Evolutionary conservation across 83 land plant species (phyloP).

Genomic region (Diphasiastrum complanatum): DNA sequence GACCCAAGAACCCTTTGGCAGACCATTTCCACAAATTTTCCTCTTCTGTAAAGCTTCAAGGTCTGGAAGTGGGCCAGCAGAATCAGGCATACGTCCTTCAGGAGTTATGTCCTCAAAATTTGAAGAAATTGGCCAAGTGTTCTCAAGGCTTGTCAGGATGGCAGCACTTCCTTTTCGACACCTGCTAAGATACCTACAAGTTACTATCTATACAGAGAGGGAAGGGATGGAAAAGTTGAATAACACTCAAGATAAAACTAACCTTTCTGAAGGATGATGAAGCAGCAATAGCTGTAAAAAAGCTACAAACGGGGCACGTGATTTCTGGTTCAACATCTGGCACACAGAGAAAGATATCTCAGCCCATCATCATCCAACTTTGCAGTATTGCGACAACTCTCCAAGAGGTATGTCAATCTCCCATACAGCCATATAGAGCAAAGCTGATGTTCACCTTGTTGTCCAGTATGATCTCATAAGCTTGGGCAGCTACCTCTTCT

Average conservation of each 20-base stretch:
- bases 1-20: not conserved
- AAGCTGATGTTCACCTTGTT: not conserved
- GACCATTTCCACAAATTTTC: slow-evolving; percentile 3
- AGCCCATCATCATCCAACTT: too few species aligned
- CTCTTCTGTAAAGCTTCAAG: not conserved
- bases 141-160: not conserved
- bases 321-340: slow-evolving; percentile 1
- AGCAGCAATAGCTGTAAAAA: slow-evolving; percentile 7
- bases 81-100: too few species aligned
- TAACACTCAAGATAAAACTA: too few species aligned
- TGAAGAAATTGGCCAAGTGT: not conserved
- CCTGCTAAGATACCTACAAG: not conserved
- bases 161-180: slow-evolving; percentile 9
- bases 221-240: too few species aligned
- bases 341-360: not conserved
- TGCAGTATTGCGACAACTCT: too few species aligned
- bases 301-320: slow-evolving; percentile 2
- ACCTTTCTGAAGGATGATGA: slow-evolving; percentile 16
- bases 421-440: not conserved
- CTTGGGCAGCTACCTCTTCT: slow-evolving; percentile 5
- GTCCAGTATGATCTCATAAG: not conserved
- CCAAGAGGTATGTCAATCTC: not conserved
- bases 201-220: too few species aligned
- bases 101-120: not conserved
- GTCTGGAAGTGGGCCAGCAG: too few species aligned